Base-by-base conservation (phyloP, 768 basidiomycete genomes). In the Dioszegia aurantiaca region DNA sequence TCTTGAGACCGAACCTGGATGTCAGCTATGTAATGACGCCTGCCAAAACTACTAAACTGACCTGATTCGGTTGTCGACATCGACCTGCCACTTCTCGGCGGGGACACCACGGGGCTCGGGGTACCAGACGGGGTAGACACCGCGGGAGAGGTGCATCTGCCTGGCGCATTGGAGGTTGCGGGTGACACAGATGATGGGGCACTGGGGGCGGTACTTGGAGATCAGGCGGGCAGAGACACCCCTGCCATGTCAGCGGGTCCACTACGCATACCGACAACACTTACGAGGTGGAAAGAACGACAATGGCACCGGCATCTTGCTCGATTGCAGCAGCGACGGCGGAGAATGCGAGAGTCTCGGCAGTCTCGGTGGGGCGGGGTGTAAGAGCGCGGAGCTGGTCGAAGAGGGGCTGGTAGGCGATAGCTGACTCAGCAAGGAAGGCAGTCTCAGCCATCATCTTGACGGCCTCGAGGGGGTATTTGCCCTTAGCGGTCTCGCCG, bases 361-460 rank as follows among this genome's bases (percentile, higher is more conserved):
- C 86, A 0, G 95, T 98, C 70, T 86, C 86, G 33, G 94, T 98
- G 37, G 95, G 95, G 53, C 89, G 86, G 57, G 84, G 81, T 60
- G 90, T 88, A 64, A 87, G 82, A 39, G 82, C 77, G 59, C 85
- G 85, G 62, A 98, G 80, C 68, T 94, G 90, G 72, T 95, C 89
- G 74, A 89, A 97, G 51, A 97, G 80, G 58, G 92, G 89, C 40
- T 90, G 89, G 75, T 97, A 93, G 81, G 89, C 92, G 78, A 94
- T 90, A 31, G 94, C 87, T 45, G 87, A 84, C 80, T 99, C 95
- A 58, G 95, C 94, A 63, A 99, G 87, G 71, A 91, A 83, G 77
- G 94, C 97, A 2, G 93, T 98, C 82, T 99, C 95, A 52, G 94
- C 95, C 95, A 99, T 99, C 94, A 98, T 94, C 69, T 91, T 83